phyloP scores from a whole-genome alignment of 169 alveolate species.

The Plasmodium malariae region DNA sequence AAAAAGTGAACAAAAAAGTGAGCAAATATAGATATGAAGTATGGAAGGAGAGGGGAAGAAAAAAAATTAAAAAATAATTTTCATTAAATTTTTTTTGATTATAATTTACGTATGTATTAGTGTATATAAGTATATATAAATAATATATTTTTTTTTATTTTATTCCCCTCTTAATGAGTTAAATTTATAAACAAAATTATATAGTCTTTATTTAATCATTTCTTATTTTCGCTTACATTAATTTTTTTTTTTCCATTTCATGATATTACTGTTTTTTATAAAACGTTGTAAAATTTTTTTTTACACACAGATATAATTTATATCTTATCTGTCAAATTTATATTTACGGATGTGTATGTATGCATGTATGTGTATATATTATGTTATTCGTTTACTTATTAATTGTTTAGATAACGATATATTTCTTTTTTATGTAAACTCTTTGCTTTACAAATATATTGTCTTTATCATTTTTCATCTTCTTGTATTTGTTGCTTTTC shows the following conservation, averaged over 20 bases:
- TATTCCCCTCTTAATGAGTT: not conserved
- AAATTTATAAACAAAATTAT: not conserved
- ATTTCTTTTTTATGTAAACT: not conserved
- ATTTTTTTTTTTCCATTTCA: conserved; percentile 2
- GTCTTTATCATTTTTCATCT: not conserved
- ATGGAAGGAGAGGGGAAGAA: no score
- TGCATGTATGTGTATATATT: not conserved
- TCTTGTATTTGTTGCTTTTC: no score
- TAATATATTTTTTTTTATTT: no score
- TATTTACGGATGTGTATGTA: not conserved
- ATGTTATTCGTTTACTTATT: no score
- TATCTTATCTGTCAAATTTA: not conserved
- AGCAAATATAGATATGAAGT: no score
- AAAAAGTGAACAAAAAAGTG: no score
- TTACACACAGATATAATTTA: not conserved
- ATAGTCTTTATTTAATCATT: not conserved
- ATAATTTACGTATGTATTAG: not conserved
- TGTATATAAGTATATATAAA: no score
- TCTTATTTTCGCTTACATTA: conserved; percentile 23
- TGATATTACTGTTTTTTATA: not conserved
- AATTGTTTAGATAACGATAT: not conserved
- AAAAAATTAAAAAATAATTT: no score
- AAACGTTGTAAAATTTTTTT: not conserved
- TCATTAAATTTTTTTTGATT: conserved; percentile 4
- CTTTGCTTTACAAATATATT: not conserved